Evolutionary conservation across 192 early-diverging fungal genomes (phyloP).

Genomic region (Coemansia sp.): DNA sequence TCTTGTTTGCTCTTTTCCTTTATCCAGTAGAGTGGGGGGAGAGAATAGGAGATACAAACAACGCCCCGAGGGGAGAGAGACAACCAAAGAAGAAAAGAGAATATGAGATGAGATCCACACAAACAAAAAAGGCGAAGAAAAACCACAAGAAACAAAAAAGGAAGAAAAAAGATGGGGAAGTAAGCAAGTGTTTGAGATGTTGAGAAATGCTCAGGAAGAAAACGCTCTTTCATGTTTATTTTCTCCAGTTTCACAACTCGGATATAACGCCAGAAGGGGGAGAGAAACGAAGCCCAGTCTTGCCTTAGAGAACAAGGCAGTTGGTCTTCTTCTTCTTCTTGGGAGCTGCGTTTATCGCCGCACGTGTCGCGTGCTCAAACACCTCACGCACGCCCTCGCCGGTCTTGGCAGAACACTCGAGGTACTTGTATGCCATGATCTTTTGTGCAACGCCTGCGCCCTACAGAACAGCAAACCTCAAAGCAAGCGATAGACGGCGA

Average conservation of each 20-base stretch:
- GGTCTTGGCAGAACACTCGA: conserved; percentile 78
- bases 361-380: conserved; percentile 79
- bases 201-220: conserved; percentile 1
- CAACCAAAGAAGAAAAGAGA: not conserved
- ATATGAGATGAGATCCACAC: conserved; percentile 2
- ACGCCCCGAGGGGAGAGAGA: not conserved
- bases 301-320: conserved; percentile 49
- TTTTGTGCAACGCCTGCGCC: conserved; percentile 76
- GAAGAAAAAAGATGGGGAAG: conserved; percentile 6
- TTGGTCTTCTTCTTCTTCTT: conserved; percentile 43
- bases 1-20: not conserved
- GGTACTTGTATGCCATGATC: conserved; percentile 84
- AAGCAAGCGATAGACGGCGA: not conserved
- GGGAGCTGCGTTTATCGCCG: conserved; percentile 65
- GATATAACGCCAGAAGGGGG: not conserved
- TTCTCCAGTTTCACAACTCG: not conserved
- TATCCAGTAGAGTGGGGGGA: not conserved
- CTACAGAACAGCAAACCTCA: conserved; percentile 44
- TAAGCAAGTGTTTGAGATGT: conserved; percentile 3
- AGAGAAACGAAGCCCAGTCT: too few relatives aligned
- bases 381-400: conserved; percentile 42
- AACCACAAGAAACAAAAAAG: conserved; percentile 12
- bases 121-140: conserved; percentile 5
- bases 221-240: not conserved
- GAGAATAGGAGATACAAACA: not conserved